These are phyloP conservation scores for Dissophora ornata DNA, from an alignment of 192 early-diverging fungal species.

Conservation along the genomic window DNA sequence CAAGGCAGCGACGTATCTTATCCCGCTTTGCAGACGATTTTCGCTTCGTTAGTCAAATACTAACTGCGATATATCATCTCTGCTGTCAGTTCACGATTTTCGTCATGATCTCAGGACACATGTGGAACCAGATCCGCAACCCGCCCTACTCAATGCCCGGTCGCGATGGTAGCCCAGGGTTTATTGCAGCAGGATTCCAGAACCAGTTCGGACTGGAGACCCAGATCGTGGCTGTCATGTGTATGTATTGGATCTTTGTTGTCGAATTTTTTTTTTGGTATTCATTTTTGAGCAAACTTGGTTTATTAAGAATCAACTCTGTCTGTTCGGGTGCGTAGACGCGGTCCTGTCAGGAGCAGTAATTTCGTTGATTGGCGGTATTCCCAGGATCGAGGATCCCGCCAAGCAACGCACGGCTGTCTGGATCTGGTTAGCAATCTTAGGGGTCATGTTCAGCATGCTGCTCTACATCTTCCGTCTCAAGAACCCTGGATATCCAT, in stretches of 20 bases:
- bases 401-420: slow-evolving; percentile 65
- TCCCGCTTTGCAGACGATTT: background rate
- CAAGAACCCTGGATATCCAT: slow-evolving; percentile 82
- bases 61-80: background rate
- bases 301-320: no score
- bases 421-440: slow-evolving; percentile 68
- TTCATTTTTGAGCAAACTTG: background rate
- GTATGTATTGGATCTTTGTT: slow-evolving; percentile 60
- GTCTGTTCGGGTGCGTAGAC: no score
- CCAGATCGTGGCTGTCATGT: slow-evolving; percentile 77
- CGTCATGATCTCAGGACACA: slow-evolving; percentile 82
- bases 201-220: slow-evolving; percentile 77
- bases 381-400: slow-evolving; percentile 66
- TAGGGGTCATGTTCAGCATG: slow-evolving; percentile 74
- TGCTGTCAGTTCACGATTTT: slow-evolving; percentile 65
- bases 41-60: background rate
- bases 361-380: slow-evolving; percentile 63
- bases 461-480: slow-evolving; percentile 72
- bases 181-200: slow-evolving; percentile 75
- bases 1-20: no score
- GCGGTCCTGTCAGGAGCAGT: slow-evolving; percentile 65
- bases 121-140: slow-evolving; percentile 89
- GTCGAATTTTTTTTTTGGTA: background rate
- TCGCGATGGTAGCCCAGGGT: slow-evolving; percentile 63
- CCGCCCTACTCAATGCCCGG: slow-evolving; percentile 70